phyloP scores from a whole-genome alignment of 1,284 basidiomycete genomes.

The Trichosporon asahii region DNA sequence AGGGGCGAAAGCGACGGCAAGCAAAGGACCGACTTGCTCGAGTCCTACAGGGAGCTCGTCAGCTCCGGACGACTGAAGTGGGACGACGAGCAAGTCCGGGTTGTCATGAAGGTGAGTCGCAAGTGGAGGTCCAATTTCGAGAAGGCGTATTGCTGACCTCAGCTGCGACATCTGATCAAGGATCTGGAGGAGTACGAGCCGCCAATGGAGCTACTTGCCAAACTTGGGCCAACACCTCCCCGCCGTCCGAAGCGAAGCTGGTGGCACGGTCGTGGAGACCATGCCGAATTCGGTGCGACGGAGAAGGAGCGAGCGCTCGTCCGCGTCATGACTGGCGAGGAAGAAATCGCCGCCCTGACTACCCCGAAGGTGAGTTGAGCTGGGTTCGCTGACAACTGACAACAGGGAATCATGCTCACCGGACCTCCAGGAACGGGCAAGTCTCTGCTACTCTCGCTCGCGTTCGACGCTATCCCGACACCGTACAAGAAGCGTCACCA shows the following conservation, averaged over 20 bases:
- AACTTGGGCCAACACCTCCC: slow-evolving; percentile 40
- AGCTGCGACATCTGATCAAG: slow-evolving; percentile 47
- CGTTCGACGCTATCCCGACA: slow-evolving; percentile 61
- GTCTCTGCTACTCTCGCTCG: slow-evolving; percentile 65
- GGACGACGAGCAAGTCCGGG: slow-evolving; percentile 65
- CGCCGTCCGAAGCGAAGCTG: slow-evolving; percentile 16
- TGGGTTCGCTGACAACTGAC: slow-evolving; percentile 2
- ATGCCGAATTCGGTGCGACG: background rate
- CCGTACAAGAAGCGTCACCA: slow-evolving; percentile 63
- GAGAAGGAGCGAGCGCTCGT: slow-evolving; percentile 52
- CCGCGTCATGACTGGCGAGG: slow-evolving; percentile 58
- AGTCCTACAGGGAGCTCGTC: slow-evolving; percentile 56
- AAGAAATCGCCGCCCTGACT: slow-evolving; percentile 60
- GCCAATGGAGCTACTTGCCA: slow-evolving; percentile 44
- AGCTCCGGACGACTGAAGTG: slow-evolving; percentile 58
- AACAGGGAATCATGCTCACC: slow-evolving; percentile 55
- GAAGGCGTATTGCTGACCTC: background rate
- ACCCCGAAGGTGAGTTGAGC: slow-evolving; percentile 58
- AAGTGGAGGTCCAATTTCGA: background rate
- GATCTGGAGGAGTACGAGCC: slow-evolving; percentile 46
- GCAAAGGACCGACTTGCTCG: slow-evolving; percentile 53
- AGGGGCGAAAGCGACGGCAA: background rate
- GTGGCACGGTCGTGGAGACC: slow-evolving; percentile 9
- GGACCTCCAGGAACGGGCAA: slow-evolving; percentile 59
- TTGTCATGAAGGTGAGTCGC: slow-evolving; percentile 61